A percentile compares a stretch with the other conserved stretches of the same genome.
These are phyloP conservation scores for Ascochyta pisi DNA, from an alignment of 2,329 filamentous ascomycete species.

Conservation along the genomic window DNA sequence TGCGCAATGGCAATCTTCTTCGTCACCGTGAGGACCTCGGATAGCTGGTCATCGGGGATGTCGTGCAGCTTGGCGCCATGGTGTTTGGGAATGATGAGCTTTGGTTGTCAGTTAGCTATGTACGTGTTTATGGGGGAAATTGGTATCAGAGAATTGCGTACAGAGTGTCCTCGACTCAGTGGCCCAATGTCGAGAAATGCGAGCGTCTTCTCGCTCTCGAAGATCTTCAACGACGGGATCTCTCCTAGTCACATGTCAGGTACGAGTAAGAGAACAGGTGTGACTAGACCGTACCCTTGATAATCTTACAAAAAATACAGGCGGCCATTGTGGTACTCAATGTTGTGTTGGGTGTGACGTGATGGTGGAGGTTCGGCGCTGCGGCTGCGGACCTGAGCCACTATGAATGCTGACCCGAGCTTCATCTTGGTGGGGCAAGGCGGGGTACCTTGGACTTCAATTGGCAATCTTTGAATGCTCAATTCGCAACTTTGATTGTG, in stretches of 20 bases:
- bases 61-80: constrained; percentile 92
- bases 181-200: constrained; percentile 98
- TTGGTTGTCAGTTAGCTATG: not conserved
- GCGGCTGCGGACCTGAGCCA: constrained; percentile 11
- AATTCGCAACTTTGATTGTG: not conserved
- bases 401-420: constrained; percentile 19
- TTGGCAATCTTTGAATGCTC: not conserved
- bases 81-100: constrained; percentile 96
- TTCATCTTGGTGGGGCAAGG: constrained; percentile 23
- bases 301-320: constrained; percentile 98
- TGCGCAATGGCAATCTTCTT: constrained; percentile 85
- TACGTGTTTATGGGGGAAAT: not conserved
- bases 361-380: constrained; percentile 25
- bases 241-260: constrained; percentile 68
- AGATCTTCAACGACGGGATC: constrained; percentile 95
- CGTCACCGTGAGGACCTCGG: constrained; percentile 82
- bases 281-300: constrained; percentile 71
- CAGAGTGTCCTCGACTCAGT: constrained; percentile 85
- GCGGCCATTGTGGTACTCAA: constrained; percentile 61
- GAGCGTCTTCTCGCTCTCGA: constrained; percentile 89
- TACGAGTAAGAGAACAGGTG: not conserved
- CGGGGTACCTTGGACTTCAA: constrained; percentile 26
- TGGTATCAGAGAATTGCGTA: constrained; percentile 56
- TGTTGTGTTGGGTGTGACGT: constrained; percentile 28
- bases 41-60: constrained; percentile 86